Conservation (phyloP, 495 filamentous ascomycete species). For the Daldinia childiae region DNA sequence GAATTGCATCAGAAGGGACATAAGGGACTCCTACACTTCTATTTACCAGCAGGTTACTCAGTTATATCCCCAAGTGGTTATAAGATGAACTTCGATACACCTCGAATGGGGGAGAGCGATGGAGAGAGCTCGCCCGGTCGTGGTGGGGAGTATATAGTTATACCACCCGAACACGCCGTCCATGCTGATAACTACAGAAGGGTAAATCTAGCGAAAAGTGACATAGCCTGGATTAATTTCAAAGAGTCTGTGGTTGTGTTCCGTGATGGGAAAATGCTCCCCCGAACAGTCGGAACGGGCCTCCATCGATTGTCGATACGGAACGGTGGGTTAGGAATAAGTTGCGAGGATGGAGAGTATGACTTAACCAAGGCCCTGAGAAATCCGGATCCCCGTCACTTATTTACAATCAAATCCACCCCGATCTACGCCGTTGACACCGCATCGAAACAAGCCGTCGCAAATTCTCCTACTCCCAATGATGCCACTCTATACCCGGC, state of each 20-base stretch:
- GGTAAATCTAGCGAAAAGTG: background rate
- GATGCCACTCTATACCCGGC: background rate
- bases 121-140: background rate
- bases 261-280: constrained; percentile 8
- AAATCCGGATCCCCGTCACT: background rate
- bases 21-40: constrained; percentile 1
- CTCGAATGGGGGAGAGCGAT: background rate
- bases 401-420: background rate
- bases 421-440: background rate
- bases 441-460: background rate
- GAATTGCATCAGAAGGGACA: background rate
- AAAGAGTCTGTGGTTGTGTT: constrained; percentile 6
- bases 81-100: constrained; percentile 1
- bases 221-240: background rate
- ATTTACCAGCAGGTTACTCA: background rate
- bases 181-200: background rate
- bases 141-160: constrained; percentile 13
- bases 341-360: background rate
- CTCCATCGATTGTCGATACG: constrained; percentile 3
- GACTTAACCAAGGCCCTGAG: background rate
- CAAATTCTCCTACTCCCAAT: background rate
- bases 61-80: constrained; percentile 2
- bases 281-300: background rate
- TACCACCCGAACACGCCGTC: background rate
- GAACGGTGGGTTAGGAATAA: background rate